Base-by-base conservation (phyloP, 1,284 basidiomycete genomes). In the Trichosporon inkin region DNA sequence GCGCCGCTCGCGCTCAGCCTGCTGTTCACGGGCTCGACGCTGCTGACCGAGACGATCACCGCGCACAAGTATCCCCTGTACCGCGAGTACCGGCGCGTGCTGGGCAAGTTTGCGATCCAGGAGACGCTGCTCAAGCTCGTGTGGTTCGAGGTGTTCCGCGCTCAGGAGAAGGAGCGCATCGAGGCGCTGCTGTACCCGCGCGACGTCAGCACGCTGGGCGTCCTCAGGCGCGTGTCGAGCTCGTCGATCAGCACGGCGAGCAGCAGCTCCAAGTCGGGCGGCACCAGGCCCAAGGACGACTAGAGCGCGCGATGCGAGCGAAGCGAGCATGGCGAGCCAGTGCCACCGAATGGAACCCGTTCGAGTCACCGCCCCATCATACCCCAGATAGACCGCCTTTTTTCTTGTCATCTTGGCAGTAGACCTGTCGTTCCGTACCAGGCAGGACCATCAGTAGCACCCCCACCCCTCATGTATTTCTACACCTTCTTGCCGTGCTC, bases 1-100 rank as follows among this genome's bases (percentile, higher is more conserved):
- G 83, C 7, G 62, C 86, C 19, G 79, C 82, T 85, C 28, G 60
- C 44, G 6, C 62, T 77, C 49, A 72, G 85, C 63, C 62, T 80
- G 16, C 82, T 93, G 3, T 92, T 92, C 80, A 80, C 84, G 71
- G 81, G 83, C 1, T 90, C 89, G 22, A 91, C 91, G 0, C 65
- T 75, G 28, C 89, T 88, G 74, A 90, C 91, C 0, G 92, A 96
- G 78, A 82, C 81, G 55, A 92, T 95, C 69, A 87, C 89, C 6
- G 68, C 74, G 20, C 74, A 80, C 49, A 95, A 95, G 73, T 95
- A 95, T 71, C 86, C 88, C 6, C 83, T 81, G 4, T 95, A 94
- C 77, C 70, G 70, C 16, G 84, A 85, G 16, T 94, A 94, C 74
- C 84, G 86, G 73, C 76, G 81, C 64, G 82, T 91, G 19, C 90